Conservation (phyloP, 2,329 filamentous ascomycete species). For the Rhytidhysteron rufulum region DNA sequence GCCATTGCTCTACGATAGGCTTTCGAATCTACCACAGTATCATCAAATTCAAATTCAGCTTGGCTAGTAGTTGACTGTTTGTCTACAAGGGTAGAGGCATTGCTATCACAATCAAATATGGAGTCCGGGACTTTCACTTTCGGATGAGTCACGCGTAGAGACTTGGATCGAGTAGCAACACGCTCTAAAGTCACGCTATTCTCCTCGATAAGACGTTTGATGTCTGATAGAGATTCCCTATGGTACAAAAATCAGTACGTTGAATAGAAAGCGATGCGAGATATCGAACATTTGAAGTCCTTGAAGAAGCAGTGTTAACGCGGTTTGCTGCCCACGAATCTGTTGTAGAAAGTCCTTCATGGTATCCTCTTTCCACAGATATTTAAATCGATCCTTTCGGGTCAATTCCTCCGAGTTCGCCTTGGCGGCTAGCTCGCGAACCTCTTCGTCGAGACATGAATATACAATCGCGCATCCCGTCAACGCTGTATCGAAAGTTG, state of each 20-base stretch:
- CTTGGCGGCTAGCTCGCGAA: conserved; percentile 19
- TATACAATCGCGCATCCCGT: conserved; percentile 32
- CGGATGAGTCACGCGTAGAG: conserved; percentile 23
- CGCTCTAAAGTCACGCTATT: conserved; percentile 25
- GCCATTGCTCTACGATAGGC: conserved; percentile 29
- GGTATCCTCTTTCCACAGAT: conserved; percentile 28
- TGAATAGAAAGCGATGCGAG: too few relatives aligned
- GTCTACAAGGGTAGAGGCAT: conserved; percentile 8
- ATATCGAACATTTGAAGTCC: conserved; percentile 26
- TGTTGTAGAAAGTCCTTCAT: conserved; percentile 32
- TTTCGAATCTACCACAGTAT: conserved; percentile 27
- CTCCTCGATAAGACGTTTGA: conserved; percentile 23
- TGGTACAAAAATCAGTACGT: too few relatives aligned
- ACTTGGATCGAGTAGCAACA: conserved; percentile 22
- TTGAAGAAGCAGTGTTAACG: conserved; percentile 28
- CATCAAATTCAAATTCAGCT: conserved; percentile 28
- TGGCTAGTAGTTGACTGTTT: conserved; percentile 16
- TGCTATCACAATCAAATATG: conserved; percentile 12
- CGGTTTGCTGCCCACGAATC: conserved; percentile 31
- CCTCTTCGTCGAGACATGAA: conserved; percentile 28
- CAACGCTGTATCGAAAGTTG: conserved; percentile 28
- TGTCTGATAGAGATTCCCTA: conserved; percentile 29
- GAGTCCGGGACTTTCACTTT: conserved; percentile 25
- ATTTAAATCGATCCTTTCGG: conserved; percentile 23
- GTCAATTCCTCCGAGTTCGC: conserved; percentile 17